A percentile compares a stretch with the other conserved stretches of the same genome.
These are phyloP conservation scores for Chytriomyces confervae DNA, from an alignment of 192 early-diverging fungal species.

Conservation along the genomic window DNA sequence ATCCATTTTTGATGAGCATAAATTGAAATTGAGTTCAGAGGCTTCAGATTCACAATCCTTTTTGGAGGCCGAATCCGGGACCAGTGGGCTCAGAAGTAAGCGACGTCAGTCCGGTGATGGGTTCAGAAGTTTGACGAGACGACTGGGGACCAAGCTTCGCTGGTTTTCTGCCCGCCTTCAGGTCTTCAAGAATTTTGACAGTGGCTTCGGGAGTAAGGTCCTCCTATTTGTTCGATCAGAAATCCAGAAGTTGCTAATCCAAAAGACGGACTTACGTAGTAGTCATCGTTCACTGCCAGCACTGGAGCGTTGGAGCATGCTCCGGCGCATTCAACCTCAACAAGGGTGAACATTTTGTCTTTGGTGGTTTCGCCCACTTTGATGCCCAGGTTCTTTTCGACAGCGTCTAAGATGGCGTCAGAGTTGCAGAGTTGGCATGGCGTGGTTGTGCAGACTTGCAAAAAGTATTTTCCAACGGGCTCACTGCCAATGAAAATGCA, in stretches of 20 bases:
- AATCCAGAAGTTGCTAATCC: background rate
- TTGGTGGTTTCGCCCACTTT: conserved; percentile 92
- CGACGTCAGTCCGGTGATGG: conserved; percentile 77
- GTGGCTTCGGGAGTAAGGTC: conserved; percentile 93
- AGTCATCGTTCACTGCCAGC: conserved; percentile 97
- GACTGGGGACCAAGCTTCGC: conserved; percentile 83
- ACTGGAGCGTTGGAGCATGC: conserved; percentile 99
- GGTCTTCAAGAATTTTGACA: conserved; percentile 81
- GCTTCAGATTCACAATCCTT: conserved; percentile 31
- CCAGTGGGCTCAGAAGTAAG: conserved; percentile 87
- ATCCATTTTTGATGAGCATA: no score
- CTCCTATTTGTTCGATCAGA: conserved; percentile 62
- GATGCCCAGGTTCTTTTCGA: conserved; percentile 87
- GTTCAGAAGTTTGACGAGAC: conserved; percentile 90
- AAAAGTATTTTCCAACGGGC: conserved; percentile 98
- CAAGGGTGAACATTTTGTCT: conserved; percentile 94
- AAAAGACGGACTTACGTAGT: conserved; percentile 68
- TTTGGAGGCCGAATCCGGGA: conserved; percentile 83
- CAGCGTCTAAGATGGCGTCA: conserved; percentile 85
- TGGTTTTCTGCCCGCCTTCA: conserved; percentile 76
- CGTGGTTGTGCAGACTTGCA: conserved; percentile 98
- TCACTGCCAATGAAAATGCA: conserved; percentile 56
- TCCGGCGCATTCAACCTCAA: conserved; percentile 99
- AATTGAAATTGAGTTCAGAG: no score
- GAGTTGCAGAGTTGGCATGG: conserved; percentile 97